These are phyloP conservation scores for Acanthamoeba sp. DNA, from an alignment of 208 protist species.

Conservation along the genomic window DNA sequence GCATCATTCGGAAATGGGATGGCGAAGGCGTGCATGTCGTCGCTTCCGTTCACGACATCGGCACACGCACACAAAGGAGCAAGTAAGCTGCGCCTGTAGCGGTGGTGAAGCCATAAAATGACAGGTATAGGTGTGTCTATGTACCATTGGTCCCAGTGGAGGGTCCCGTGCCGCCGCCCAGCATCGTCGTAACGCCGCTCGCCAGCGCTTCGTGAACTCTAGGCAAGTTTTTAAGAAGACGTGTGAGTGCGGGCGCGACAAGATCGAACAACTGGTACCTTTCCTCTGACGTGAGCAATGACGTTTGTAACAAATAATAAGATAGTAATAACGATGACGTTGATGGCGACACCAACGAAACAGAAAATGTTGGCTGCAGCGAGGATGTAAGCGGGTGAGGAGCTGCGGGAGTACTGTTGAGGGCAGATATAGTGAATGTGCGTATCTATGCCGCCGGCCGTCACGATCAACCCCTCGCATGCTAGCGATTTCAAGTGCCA, in stretches of 20 bases:
- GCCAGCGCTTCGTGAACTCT: constrained; percentile 76
- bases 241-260: no score
- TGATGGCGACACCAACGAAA: no score
- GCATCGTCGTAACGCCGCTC: constrained; percentile 82
- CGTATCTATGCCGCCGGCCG: constrained; percentile 84
- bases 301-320: no score
- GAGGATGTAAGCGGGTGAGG: background rate
- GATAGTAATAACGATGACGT: no score
- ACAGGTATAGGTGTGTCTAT: background rate
- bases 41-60: background rate
- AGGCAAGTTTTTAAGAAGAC: no score
- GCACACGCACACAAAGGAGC: no score
- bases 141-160: constrained; percentile 72
- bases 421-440: constrained; percentile 88
- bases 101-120: background rate
- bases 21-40: constrained; percentile 80
- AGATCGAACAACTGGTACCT: no score
- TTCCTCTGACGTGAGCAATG: no score
- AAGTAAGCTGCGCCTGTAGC: no score
- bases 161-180: constrained; percentile 83
- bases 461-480: constrained; percentile 79
- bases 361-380: background rate
- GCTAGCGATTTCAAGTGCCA: background rate
- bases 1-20: constrained; percentile 82
- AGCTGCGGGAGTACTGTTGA: constrained; percentile 74